Evolutionary conservation across 257 asterid species (phyloP), one percentile per base, ranked within the genome.

Genomic region (Penstemon barbatus): DNA sequence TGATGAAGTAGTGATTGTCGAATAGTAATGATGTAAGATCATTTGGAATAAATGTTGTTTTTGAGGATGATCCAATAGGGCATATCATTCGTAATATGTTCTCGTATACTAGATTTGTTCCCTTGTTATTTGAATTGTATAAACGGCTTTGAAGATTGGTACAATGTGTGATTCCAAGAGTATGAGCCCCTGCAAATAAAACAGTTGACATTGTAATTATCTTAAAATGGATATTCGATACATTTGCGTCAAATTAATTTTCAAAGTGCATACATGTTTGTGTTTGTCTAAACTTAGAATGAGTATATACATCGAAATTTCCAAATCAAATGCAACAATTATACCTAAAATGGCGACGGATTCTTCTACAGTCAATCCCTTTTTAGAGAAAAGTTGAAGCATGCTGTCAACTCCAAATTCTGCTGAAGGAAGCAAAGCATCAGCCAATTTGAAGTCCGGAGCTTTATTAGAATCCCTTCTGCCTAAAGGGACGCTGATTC

Each of bases 281-380:
- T 15, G 18, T 15, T 15, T 15, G 18, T 15, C 18, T 15, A 15
- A 15, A 15, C 18, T 15, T 15, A 15, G 18, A 15, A 15, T 15
- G 18, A 15, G 18, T 15, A 15, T 15, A 15, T 15, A 15, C 18
- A 15, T 15, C 18, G 18, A 15, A 15, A 15, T 15, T 15, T 15
- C 18, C 18, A 15, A 15, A 15, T 15, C 18, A 6, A 40, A 55
- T 4, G n/a, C 4, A 4, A 3, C 25, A 13, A 25, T 18, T 25
- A 39, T 75, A 86, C 92, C 89, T 15, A 81, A 69, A 63, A 83
- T 75, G 62, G 89, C 89, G 13, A 86, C 87, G 7, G 89, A 70
- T 73, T 86, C 89, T 77, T 78, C 85, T 7, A 79, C 41, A 0
- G 80, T 72, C 80, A 83, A 69, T 39, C 87, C 87, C 44, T 63